A percentile compares a stretch with the other conserved stretches of the same genome.
phyloP scores from a whole-genome alignment of 345 rosid genomes.

The Acer negundo region DNA sequence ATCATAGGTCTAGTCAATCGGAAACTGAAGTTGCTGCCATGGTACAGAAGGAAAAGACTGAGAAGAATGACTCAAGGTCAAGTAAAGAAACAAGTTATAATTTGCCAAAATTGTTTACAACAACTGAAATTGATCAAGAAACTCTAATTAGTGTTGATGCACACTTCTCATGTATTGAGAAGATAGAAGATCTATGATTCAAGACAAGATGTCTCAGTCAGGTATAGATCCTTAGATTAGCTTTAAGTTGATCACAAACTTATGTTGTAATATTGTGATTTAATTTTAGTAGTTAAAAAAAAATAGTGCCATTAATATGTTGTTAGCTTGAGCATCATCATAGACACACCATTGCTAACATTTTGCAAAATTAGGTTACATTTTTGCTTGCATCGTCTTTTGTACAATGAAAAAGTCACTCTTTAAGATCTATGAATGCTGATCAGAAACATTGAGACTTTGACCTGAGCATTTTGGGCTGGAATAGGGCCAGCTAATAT shows the following conservation, averaged over 20 bases:
- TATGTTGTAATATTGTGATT: constrained; percentile 1
- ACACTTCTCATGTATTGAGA: constrained; percentile 54
- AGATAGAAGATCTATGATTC: constrained; percentile 47
- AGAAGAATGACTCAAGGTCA: constrained; percentile 22
- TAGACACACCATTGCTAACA: not conserved
- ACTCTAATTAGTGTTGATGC: constrained; percentile 40
- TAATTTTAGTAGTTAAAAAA: constrained; percentile 8
- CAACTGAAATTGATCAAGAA: constrained; percentile 62
- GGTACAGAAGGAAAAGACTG: constrained; percentile 22
- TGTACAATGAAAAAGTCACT: not conserved
- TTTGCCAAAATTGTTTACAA: constrained; percentile 39
- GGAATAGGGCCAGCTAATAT: not conserved
- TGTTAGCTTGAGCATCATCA: constrained; percentile 4
- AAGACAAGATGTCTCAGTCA: not conserved
- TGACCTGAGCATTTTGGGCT: not conserved
- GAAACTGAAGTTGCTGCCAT: constrained; percentile 24
- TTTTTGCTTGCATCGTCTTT: not conserved
- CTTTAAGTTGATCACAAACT: not conserved
- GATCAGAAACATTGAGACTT: not conserved
- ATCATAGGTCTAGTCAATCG: constrained; percentile 12
- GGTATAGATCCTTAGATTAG: constrained; percentile 14
- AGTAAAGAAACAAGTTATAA: constrained; percentile 28
- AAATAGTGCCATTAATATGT: constrained; percentile 3
- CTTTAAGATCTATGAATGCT: not conserved
- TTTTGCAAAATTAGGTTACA: not conserved